Evolutionary conservation across 2,329 filamentous ascomycete species (phyloP), one percentile per base, ranked within the genome.

Genomic region (Penicillium sumatraense): DNA sequence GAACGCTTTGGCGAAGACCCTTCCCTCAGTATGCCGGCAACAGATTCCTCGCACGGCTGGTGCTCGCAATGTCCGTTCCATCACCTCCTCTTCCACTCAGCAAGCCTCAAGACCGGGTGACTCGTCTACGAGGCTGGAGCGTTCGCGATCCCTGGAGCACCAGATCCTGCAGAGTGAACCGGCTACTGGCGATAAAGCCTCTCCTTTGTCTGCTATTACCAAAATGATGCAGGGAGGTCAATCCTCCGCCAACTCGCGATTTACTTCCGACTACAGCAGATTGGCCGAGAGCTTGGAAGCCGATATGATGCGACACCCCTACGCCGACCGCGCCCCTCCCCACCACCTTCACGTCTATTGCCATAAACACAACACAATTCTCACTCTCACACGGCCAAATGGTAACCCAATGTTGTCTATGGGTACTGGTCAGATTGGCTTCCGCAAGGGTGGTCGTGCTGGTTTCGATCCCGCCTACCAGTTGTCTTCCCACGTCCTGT

Each of bases 401-500:
- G 83, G 89, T 45, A 85, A 91, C 61, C 85, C 91, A 24, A 84
- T 98, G 61, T 81, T 99, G 61, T 91, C 88, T 11, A 76, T 96
- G 65, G 90, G 89, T 2, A 85, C 88, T 56, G 95, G 95, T 46
- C 92, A 96, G 69, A 86, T 99, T 56, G 93, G 93, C n/a, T 97
- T 97, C 79, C 84, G 83, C 68, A 96, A 98, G 78, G 81, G 86
- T 16, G 86, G 87, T 47, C 86, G 95, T 62, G 88, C 89, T 58
- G 84, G 86, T 54, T 99, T 95, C 78, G 95, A 99, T 76, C 89
- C 93, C 16, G 93, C 89, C 3, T 97, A 96, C 77, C 96, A 98
- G 73, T 80, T 99, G 46, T 86, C 89, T 5, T 87, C 90, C 16
- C 93, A 93, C 72, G 86, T 93, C 23, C 85, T 98, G 72, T 88